A percentile compares a stretch with the other conserved stretches of the same genome.
These are phyloP conservation scores for Monilinia polystroma DNA, from an alignment of 2,329 filamentous ascomycete species.

Conservation along the genomic window DNA sequence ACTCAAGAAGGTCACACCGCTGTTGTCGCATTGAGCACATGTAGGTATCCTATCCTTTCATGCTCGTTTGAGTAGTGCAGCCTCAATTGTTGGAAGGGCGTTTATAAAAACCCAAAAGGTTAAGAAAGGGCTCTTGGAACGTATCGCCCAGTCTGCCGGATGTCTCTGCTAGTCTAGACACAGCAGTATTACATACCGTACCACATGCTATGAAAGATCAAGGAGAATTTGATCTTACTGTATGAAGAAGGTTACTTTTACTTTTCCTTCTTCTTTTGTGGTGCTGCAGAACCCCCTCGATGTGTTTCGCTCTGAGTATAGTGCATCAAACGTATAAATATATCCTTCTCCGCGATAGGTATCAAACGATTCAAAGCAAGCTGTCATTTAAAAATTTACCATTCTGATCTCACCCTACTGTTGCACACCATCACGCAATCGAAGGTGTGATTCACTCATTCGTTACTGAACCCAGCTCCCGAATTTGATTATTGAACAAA, in stretches of 20 bases:
- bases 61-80: not conserved
- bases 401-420: not conserved
- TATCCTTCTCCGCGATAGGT: constrained; percentile 14
- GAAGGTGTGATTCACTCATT: constrained; percentile 14
- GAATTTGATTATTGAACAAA: not conserved
- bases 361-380: not conserved
- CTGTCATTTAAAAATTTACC: not conserved
- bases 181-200: constrained; percentile 1
- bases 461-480: not conserved
- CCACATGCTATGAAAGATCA: constrained; percentile 17
- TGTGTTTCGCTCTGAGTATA: not conserved
- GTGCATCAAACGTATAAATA: constrained; percentile 5
- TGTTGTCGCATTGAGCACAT: constrained; percentile 6
- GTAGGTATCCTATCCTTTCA: constrained; percentile 3
- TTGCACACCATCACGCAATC: constrained; percentile 17
- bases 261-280: constrained; percentile 9
- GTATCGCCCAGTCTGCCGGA: not conserved
- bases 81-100: not conserved
- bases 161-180: not conserved
- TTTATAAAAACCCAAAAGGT: not conserved
- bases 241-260: not conserved
- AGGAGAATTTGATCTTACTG: constrained; percentile 4
- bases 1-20: constrained; percentile 9
- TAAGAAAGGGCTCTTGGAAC: not conserved
- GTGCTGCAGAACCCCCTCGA: constrained; percentile 9